Evolutionary conservation across 345 rosid genomes (phyloP).

Genomic region (thale cress (Arabidopsis thaliana)): TAIR10.1 NC_003070.9:19632001-19632500

Average conservation of each 20-base stretch:
- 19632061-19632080: conserved; percentile 91
- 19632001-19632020: conserved; percentile 60
- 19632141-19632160: background rate
- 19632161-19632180: conserved; percentile 19
- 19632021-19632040: conserved; percentile 86
- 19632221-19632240: conserved; percentile 90
- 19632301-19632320: conserved; percentile 4
- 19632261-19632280: conserved; percentile 99
- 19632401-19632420: conserved; percentile 89
- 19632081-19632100: conserved; percentile 85
- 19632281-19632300: conserved; percentile 67
- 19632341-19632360: background rate
- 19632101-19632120: conserved; percentile 88
- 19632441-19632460: conserved; percentile 29
- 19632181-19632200: background rate
- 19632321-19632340: background rate
- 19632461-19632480: conserved; percentile 9
- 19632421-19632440: conserved; percentile 65
- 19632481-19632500: conserved; percentile 22
- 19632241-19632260: conserved; percentile 77
- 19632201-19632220: conserved; percentile 61
- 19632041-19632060: conserved; percentile 86
- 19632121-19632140: conserved; percentile 51
- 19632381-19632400: conserved; percentile 93
- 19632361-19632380: conserved; percentile 1